Evolutionary conservation across 352 stramenopile species (phyloP).

Genomic region (Globisporangium irregulare): DNA sequence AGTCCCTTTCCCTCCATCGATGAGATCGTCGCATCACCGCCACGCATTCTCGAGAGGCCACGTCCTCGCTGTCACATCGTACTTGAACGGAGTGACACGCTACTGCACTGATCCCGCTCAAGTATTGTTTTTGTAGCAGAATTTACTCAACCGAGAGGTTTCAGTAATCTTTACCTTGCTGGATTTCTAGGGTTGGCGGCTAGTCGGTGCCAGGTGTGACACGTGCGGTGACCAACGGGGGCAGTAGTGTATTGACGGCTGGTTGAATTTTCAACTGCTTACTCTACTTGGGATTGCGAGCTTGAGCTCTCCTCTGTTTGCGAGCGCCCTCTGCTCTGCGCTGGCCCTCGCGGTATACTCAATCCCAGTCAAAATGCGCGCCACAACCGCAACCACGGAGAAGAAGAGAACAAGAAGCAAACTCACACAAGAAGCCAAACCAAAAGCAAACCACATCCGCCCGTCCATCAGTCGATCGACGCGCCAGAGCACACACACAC

Average conservation of each 20-base stretch:
- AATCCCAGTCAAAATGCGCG: slow-evolving; percentile 10
- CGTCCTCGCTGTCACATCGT: slow-evolving; percentile 21
- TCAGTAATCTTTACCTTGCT: not conserved
- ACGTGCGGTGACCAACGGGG: not conserved
- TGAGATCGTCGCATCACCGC: not conserved
- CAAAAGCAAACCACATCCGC: not conserved
- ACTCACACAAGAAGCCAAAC: not conserved
- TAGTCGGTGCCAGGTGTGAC: slow-evolving; percentile 7
- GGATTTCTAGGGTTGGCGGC: not conserved
- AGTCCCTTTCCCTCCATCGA: not conserved
- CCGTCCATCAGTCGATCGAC: slow-evolving; percentile 2
- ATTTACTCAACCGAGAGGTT: not conserved
- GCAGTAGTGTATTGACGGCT: slow-evolving; percentile 10
- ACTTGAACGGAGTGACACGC: slow-evolving; percentile 2
- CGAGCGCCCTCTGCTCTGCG: not conserved
- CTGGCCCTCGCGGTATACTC: slow-evolving; percentile 8
- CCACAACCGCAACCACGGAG: not conserved
- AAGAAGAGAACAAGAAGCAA: not conserved
- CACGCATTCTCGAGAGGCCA: slow-evolving; percentile 17
- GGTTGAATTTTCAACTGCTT: slow-evolving; percentile 18
- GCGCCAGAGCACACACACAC: not conserved
- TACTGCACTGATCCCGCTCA: not conserved
- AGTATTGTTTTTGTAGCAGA: not conserved
- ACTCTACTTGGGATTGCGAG: slow-evolving; percentile 11
- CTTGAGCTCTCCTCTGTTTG: not conserved